phyloP scores from a whole-genome alignment of 306 rosid species.

The Glycine tomentella region DNA sequence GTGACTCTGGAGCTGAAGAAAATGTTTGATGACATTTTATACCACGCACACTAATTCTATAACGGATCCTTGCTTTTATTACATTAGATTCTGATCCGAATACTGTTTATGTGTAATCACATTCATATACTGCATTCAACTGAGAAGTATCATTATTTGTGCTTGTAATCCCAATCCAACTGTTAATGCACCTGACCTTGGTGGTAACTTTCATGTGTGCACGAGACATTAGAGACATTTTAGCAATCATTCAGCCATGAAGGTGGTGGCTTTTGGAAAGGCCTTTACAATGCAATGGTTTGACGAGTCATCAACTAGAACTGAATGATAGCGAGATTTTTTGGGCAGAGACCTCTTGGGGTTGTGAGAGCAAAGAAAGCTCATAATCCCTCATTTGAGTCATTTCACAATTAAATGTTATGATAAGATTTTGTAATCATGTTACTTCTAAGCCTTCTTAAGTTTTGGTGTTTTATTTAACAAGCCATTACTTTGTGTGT shows the following conservation, averaged over 20 bases:
- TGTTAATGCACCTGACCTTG: not conserved
- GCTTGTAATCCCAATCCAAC: not conserved
- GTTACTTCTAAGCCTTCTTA: not conserved
- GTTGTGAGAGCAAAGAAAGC: conserved; percentile 2
- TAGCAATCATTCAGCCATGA: not conserved
- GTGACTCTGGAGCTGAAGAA: conserved; percentile 33
- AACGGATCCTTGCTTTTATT: conserved; percentile 11
- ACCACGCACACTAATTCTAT: conserved; percentile 22
- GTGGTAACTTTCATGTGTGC: not conserved
- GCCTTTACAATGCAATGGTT: not conserved
- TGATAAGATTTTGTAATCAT: not conserved
- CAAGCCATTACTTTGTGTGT: not conserved
- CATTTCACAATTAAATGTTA: not conserved
- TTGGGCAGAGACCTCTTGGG: not conserved
- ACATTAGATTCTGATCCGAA: conserved; percentile 8
- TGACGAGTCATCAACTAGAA: not conserved
- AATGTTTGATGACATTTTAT: conserved; percentile 29
- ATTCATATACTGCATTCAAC: conserved; percentile 46
- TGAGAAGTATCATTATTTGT: conserved; percentile 43
- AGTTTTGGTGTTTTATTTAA: not conserved
- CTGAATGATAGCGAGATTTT: conserved; percentile 8
- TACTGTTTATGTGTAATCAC: conserved; percentile 32
- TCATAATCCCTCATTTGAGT: conserved; percentile 21
- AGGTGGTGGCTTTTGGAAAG: not conserved
- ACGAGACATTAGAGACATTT: not conserved